Evolutionary conservation across 148 eudicot genomes (phyloP), one percentile per base, ranked within the genome.

Genomic region (Diospyros lotus): DNA sequence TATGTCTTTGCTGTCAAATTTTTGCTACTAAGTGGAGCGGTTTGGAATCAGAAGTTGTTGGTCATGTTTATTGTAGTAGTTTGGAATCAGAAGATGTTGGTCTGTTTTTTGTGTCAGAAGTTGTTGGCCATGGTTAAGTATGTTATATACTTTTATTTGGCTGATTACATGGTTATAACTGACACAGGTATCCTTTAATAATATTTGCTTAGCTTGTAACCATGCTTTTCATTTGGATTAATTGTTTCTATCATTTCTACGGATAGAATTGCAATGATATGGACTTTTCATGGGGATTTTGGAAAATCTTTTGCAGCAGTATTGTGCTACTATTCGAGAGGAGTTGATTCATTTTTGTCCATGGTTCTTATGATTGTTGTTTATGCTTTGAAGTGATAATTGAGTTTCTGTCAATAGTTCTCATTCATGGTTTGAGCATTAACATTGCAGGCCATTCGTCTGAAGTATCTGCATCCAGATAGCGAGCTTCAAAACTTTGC

Each of bases 381-480:
- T 50, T 54, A 15, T 48, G 44, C 5, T 71, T 44, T 53, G 56
- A 71, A 77, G 67, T n/a, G 6, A 38, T 50, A 61, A 38, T 46
- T 7, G 6, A 73, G 56, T 60, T 9, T 12, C 61, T 70, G 48
- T 13, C 58, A 40, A 38, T 66, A 45, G 13, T 50, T 63, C 68
- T 82, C n/a, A 68, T 58, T 72, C 66, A 58, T 42, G 6, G 12
- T 40, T 77, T 73, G 12, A 71, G 64, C 39, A 28, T 83, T 58
- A 40, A 64, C 77, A 13, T 76, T 85, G 77, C 91, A 95, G 99
- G 93, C 94, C 64, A 88, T 89, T 58, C 90, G 89, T 80, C 81
- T 92, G 76, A 89, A 82, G 84, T 89, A 95, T 84, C 84, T 84
- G 81, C 99, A 87, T 75, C 91, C 97, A 61, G 99, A 95, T 79